phyloP scores from a whole-genome alignment of 2,329 filamentous ascomycete species.

The Epichloe sp. region DNA sequence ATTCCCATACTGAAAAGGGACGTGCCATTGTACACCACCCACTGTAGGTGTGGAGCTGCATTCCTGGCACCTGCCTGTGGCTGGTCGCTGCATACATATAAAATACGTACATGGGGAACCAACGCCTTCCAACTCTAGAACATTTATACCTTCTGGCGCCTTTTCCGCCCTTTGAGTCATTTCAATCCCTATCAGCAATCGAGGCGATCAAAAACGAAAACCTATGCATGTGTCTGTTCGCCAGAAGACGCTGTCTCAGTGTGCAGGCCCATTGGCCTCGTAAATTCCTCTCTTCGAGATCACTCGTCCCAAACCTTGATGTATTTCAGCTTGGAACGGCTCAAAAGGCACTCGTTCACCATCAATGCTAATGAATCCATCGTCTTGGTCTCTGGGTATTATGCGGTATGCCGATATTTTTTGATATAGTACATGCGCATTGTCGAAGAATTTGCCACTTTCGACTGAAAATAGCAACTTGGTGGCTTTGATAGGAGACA shows the following conservation, averaged over 20 bases:
- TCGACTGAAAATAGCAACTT: slow-evolving; percentile 61
- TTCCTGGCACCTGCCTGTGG: too few species aligned
- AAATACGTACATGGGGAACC: too few species aligned
- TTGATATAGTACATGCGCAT: slow-evolving; percentile 61
- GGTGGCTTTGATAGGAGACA: slow-evolving; percentile 52
- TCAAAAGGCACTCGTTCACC: slow-evolving; percentile 79
- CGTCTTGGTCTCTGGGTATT: slow-evolving; percentile 54
- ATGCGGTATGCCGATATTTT: slow-evolving; percentile 85
- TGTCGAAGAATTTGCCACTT: slow-evolving; percentile 65
- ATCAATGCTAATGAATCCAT: slow-evolving; percentile 87
- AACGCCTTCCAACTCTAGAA: neutral
- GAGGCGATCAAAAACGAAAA: too few species aligned
- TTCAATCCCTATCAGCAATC: neutral
- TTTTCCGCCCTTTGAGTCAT: neutral
- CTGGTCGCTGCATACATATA: too few species aligned
- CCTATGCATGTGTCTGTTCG: too few species aligned
- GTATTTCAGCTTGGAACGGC: slow-evolving; percentile 83
- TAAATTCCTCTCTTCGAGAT: slow-evolving; percentile 64
- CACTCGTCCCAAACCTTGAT: slow-evolving; percentile 70
- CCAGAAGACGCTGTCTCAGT: slow-evolving; percentile 32
- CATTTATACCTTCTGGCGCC: neutral
- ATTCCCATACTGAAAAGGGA: too few species aligned
- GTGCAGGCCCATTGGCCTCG: slow-evolving; percentile 45
- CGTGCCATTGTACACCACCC: too few species aligned
- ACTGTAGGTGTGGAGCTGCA: too few species aligned